Conservation (phyloP, 2,329 filamentous ascomycete species). For the Aureobasidium namibiae region DNA sequence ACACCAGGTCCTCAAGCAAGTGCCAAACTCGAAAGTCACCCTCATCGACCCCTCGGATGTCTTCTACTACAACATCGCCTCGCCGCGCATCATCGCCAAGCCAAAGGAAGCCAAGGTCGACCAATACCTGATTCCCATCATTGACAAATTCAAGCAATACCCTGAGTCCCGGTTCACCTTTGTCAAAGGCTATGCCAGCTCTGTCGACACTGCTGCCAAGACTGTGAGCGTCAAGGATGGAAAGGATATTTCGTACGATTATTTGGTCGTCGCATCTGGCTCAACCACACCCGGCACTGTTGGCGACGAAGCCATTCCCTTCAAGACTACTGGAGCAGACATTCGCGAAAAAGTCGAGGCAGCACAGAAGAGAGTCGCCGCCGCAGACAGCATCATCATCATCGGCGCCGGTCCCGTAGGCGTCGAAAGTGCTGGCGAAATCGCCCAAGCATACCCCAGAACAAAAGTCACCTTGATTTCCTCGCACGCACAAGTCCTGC, state of each 20-base stretch:
- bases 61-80: conserved; percentile 8
- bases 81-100: conserved; percentile 9
- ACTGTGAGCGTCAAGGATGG: conserved; percentile 31
- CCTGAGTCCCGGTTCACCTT: conserved; percentile 38
- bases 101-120: conserved; percentile 2
- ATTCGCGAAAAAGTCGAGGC: neutral
- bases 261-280: conserved; percentile 44
- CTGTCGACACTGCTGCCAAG: conserved; percentile 33
- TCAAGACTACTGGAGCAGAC: conserved; percentile 9
- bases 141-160: conserved; percentile 38
- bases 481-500: conserved; percentile 2
- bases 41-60: conserved; percentile 11
- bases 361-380: neutral
- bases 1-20: conserved; percentile 3
- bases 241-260: conserved; percentile 36
- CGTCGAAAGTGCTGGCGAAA: conserved; percentile 6
- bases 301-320: conserved; percentile 10
- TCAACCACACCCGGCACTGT: conserved; percentile 28
- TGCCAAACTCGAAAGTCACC: neutral
- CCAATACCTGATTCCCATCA: conserved; percentile 27
- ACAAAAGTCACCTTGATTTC: neutral
- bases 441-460: conserved; percentile 1
- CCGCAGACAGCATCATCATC: conserved; percentile 5
- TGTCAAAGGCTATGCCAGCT: conserved; percentile 37
- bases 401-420: conserved; percentile 1